Percentiles rank a stretch among this genome's conserved stretches.
These are phyloP conservation scores for Mycena metata DNA, from an alignment of 768 basidiomycete genomes.

Conservation along the genomic window DNA sequence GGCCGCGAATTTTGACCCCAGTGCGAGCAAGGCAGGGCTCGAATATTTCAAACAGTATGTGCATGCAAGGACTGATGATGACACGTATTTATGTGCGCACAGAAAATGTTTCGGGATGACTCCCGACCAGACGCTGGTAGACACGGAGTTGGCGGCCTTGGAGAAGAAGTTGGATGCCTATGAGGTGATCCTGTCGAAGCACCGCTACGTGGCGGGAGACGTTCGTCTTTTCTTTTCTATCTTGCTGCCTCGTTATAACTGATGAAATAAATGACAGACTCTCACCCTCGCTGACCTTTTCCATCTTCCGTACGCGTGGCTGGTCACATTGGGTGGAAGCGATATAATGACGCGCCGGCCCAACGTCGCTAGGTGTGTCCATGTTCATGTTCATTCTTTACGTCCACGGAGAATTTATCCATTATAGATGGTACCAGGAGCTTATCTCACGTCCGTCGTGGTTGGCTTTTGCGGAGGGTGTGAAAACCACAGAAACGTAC, in stretches of 20 bases:
- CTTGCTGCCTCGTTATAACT: no score
- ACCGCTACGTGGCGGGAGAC: constrained; percentile 58
- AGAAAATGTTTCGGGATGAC: neutral
- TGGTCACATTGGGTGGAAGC: neutral
- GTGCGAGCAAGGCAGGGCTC: neutral
- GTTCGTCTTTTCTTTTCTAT: constrained; percentile 47
- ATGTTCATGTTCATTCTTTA: no score
- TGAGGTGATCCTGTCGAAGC: constrained; percentile 58
- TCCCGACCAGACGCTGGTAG: constrained; percentile 42
- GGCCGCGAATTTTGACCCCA: constrained; percentile 22
- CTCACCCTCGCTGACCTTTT: constrained; percentile 25
- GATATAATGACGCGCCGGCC: constrained; percentile 16
- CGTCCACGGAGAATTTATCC: neutral
- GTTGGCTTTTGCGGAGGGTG: constrained; percentile 14
- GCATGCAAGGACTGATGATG: no score
- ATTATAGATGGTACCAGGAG: constrained; percentile 24
- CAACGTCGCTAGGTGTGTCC: constrained; percentile 21
- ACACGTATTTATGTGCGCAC: no score
- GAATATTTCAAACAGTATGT: constrained; percentile 17
- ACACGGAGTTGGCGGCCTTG: constrained; percentile 39
- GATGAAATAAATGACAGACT: neutral
- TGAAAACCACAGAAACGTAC: neutral
- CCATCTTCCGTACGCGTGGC: constrained; percentile 60
- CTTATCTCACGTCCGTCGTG: constrained; percentile 24
- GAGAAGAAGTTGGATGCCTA: constrained; percentile 55